Conservation (phyloP, 176 grass and related monocot species). For the Zizania latifolia region DNA sequence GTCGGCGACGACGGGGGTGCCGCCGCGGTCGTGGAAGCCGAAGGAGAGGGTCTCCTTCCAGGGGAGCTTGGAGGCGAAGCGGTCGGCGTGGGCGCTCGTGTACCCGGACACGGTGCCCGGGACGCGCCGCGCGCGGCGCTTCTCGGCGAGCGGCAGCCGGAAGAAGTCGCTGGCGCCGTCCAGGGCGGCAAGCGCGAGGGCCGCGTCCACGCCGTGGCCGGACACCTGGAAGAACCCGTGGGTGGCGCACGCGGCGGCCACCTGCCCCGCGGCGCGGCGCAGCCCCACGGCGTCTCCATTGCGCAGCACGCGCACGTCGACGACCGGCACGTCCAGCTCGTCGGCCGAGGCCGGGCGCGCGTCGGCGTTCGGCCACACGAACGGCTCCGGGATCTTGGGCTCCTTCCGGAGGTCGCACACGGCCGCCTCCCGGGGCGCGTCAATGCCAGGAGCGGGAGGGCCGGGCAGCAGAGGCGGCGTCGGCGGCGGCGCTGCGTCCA, state of each 20-base stretch:
- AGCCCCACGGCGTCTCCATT: slow-evolving; percentile 35
- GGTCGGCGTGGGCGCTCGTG: slow-evolving; percentile 74
- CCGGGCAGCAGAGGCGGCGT: slow-evolving; percentile 21
- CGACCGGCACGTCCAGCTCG: slow-evolving; percentile 48
- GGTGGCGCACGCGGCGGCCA: slow-evolving; percentile 42
- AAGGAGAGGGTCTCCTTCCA: slow-evolving; percentile 99
- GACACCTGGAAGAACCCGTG: slow-evolving; percentile 93
- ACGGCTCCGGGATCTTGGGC: slow-evolving; percentile 55
- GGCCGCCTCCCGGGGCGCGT: not conserved
- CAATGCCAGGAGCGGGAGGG: slow-evolving; percentile 19
- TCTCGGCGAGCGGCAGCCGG: slow-evolving; percentile 49
- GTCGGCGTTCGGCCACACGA: slow-evolving; percentile 65
- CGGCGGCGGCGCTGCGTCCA: slow-evolving; percentile 41
- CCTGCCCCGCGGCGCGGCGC: slow-evolving; percentile 31
- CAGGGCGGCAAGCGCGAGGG: slow-evolving; percentile 35
- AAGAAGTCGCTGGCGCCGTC: slow-evolving; percentile 57
- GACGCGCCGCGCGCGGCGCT: slow-evolving; percentile 48
- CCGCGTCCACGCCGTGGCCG: slow-evolving; percentile 50
- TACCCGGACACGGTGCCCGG: slow-evolving; percentile 72
- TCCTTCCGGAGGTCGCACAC: slow-evolving; percentile 40
- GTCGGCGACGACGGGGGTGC: slow-evolving; percentile 39
- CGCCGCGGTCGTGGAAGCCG: slow-evolving; percentile 41
- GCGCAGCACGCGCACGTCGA: slow-evolving; percentile 60
- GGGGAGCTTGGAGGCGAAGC: slow-evolving; percentile 77
- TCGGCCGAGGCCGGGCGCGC: not conserved